These are phyloP conservation scores for Backusella liffmaniae DNA, from an alignment of 192 early-diverging fungal genomes.

Conservation along the genomic window DNA sequence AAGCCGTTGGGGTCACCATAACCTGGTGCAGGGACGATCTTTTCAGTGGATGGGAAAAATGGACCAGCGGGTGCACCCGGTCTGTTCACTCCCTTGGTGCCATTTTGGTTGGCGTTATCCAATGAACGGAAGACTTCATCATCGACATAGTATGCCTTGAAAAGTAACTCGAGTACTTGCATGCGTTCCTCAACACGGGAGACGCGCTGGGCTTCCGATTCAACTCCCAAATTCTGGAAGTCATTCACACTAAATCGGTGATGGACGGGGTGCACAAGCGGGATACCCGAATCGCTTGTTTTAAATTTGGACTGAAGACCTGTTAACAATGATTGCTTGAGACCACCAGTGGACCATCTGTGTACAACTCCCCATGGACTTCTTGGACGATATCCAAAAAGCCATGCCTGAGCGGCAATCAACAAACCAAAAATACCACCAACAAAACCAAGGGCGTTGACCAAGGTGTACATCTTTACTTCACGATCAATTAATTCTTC, in stretches of 20 bases:
- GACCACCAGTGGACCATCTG: conserved; percentile 37
- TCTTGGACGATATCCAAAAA: conserved; percentile 36
- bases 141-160: conserved; percentile 37
- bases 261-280: conserved; percentile 30
- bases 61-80: neutral
- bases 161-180: conserved; percentile 27
- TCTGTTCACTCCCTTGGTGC: neutral
- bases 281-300: conserved; percentile 28
- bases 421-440: conserved; percentile 38
- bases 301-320: conserved; percentile 31
- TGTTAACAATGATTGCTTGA: conserved; percentile 29
- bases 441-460: conserved; percentile 37
- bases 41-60: conserved; percentile 10
- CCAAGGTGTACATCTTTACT: conserved; percentile 33
- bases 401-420: conserved; percentile 32
- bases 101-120: conserved; percentile 4
- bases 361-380: conserved; percentile 38
- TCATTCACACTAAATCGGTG: conserved; percentile 23
- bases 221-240: conserved; percentile 10
- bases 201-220: conserved; percentile 26
- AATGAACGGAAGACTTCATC: conserved; percentile 32
- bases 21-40: neutral
- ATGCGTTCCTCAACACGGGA: conserved; percentile 29
- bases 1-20: conserved; percentile 19
- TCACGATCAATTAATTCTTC: conserved; percentile 18